Base-by-base conservation (phyloP, 2,329 filamentous ascomycete species). In the Cordyceps farinosa region DNA sequence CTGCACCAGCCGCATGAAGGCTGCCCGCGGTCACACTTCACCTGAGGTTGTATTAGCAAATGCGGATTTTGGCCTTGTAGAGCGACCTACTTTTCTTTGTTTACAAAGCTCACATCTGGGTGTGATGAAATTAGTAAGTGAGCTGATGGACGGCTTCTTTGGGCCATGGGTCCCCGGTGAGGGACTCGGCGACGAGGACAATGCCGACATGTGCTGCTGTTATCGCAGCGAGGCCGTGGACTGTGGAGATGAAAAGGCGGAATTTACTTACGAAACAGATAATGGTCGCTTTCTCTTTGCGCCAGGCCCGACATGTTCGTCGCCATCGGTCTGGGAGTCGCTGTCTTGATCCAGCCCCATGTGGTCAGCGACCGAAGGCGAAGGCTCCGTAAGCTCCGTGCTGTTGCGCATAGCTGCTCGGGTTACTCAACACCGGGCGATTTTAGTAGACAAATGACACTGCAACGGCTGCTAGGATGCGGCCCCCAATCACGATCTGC, bases 81-180 rank as follows among this genome's bases (percentile, higher is more conserved):
- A 42, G 38, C 9, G 29, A 29, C 42, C 62, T 76, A 91, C 90
- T 81, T 93, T 94, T 78, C 90, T 81, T 74, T 90, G 87, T 76
- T 93, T 92, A 79, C 90, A 92, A 58, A 90, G 82, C 76, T 93
- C 90, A 72, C 90, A 89, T 70, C 87, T 89, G 75, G 71, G 70
- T 53, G 74, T 67, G 11, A 64, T 40, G 60, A 66, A 65, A 70
- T 81, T 75, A 80, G 80, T 70, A 67, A 72, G 68, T 58, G 62
- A 60, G 38, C 68, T 68, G 32, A 56, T 63, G 40, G 66, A 50
- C 45, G 54, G 53, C 51, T 52, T 44, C 38, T 17, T 53, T 22
- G 34, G 7, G 29, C n/a, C 2, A 17, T 29, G 48, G 34, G 38
- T 59, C 57, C n/a, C 40, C 34, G n/a, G 27, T 32, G 42, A 29